These are phyloP conservation scores for Prunus mume DNA, from an alignment of 306 rosid species.

Conservation along the genomic window DNA sequence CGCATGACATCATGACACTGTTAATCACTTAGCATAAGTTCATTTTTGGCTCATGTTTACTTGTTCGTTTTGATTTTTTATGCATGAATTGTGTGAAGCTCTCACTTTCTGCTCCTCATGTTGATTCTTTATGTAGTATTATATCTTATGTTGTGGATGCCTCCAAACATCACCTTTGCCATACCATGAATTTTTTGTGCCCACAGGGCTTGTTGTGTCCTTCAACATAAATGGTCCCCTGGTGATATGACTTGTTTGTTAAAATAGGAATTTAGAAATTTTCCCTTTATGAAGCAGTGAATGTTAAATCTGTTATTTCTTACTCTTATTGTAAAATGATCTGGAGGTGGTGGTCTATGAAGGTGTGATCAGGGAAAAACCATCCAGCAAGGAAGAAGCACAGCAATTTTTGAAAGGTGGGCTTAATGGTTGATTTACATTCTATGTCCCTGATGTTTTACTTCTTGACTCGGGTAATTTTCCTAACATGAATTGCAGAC, in stretches of 20 bases:
- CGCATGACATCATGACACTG: not conserved
- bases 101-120: not conserved
- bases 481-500: conserved; percentile 41
- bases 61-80: not conserved
- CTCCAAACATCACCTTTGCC: not conserved
- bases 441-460: conserved; percentile 4
- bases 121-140: not conserved
- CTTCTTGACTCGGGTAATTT: conserved; percentile 4
- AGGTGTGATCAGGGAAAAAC: conserved; percentile 90
- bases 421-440: conserved; percentile 9
- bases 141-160: not conserved
- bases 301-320: conserved; percentile 30
- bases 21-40: not conserved
- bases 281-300: not conserved
- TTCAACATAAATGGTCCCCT: conserved; percentile 50
- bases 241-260: conserved; percentile 44
- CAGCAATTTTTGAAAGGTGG: conserved; percentile 80
- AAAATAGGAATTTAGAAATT: conserved; percentile 13
- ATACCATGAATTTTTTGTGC: conserved; percentile 1
- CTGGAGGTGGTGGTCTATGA: conserved; percentile 98
- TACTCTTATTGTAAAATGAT: conserved; percentile 50
- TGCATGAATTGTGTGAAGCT: not conserved
- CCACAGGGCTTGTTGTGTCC: conserved; percentile 33
- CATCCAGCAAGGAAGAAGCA: conserved; percentile 89
- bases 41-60: not conserved